phyloP scores from a whole-genome alignment of 2,329 filamentous ascomycete genomes.

The Fusarium protoensiforme region DNA sequence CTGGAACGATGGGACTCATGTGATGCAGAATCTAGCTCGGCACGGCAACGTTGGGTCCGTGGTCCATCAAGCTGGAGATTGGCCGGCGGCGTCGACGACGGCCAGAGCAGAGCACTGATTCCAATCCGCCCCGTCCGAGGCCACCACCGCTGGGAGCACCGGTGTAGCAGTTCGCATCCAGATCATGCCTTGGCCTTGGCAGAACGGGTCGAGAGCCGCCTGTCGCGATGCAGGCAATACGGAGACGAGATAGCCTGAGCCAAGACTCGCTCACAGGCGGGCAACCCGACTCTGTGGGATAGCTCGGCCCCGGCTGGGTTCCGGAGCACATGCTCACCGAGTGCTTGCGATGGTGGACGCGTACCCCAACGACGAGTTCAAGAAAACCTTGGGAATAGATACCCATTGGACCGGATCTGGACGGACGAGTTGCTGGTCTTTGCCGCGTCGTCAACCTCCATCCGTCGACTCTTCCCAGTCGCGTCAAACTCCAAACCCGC shows the following conservation, averaged over 20 bases:
- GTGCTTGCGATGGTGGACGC: not conserved
- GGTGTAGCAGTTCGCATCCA: not conserved
- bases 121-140: not conserved
- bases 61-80: not conserved
- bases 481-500: not conserved
- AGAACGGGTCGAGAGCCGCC: not conserved
- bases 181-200: not conserved
- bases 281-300: not conserved
- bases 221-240: not conserved
- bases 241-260: not conserved
- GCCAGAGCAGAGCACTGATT: not conserved
- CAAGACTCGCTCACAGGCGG: not conserved
- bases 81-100: not conserved
- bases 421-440: not conserved
- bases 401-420: not conserved
- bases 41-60: not conserved
- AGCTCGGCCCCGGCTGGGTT: not conserved
- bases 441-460: not conserved
- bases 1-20: slow-evolving; percentile 1
- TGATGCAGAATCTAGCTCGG: not conserved
- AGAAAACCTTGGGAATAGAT: not conserved
- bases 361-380: not conserved
- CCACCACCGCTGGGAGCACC: not conserved
- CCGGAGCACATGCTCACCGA: not conserved
- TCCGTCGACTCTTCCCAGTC: not conserved